These are phyloP conservation scores for Cornus controversa DNA, from an alignment of 148 eudicot genomes.

Conservation along the genomic window DNA sequence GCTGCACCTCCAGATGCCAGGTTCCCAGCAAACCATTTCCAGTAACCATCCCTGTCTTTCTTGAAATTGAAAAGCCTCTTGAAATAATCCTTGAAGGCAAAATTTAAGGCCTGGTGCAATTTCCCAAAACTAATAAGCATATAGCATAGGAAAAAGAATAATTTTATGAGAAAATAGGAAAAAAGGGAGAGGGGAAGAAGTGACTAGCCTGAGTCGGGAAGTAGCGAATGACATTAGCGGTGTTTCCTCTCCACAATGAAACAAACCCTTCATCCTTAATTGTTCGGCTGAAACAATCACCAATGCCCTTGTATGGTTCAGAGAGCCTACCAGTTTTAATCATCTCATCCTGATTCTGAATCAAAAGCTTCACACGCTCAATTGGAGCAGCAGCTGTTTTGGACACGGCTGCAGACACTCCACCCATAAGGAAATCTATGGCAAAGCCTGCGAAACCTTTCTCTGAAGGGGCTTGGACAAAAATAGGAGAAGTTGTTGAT, in stretches of 20 bases:
- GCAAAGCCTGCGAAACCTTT: conserved; percentile 27
- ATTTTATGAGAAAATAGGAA: background rate
- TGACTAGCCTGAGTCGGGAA: conserved; percentile 36
- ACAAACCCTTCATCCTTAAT: conserved; percentile 26
- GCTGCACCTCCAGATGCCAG: conserved; percentile 36
- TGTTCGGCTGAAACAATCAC: conserved; percentile 35
- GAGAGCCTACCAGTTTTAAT: conserved; percentile 24
- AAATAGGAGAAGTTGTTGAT: conserved; percentile 22
- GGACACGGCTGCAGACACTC: conserved; percentile 33
- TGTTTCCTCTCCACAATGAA: conserved; percentile 38
- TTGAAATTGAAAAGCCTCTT: conserved; percentile 36
- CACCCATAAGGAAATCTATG: conserved; percentile 38
- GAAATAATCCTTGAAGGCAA: conserved; percentile 37
- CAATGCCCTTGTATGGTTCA: conserved; percentile 31
- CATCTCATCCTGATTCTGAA: conserved; percentile 33
- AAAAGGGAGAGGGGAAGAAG: background rate
- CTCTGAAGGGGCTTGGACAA: conserved; percentile 31
- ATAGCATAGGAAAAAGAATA: background rate
- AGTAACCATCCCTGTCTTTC: conserved; percentile 39
- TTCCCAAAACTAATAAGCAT: background rate
- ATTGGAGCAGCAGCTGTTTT: conserved; percentile 30
- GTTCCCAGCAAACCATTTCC: conserved; percentile 45
- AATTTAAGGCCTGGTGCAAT: conserved; percentile 31
- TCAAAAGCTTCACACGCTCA: conserved; percentile 30
- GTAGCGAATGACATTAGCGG: conserved; percentile 38